phyloP scores from a whole-genome alignment of 441 rosid genomes.

The Rhodomyrtus psidioides region DNA sequence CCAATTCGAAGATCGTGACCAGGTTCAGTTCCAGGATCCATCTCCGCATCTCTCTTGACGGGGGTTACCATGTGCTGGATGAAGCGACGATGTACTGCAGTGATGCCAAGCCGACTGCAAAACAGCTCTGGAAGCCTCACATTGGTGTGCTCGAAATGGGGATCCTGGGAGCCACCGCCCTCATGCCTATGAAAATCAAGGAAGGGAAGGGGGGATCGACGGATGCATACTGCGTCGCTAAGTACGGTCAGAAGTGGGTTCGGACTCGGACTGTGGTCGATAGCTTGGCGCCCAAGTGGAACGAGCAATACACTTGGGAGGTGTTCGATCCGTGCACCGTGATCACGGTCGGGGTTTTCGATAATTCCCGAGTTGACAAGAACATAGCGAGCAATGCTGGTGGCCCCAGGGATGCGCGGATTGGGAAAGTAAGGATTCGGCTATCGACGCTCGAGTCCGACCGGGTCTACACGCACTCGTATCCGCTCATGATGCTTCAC shows the following conservation, averaged over 20 bases:
- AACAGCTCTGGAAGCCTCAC: conserved; percentile 38
- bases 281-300: conserved; percentile 38
- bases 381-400: conserved; percentile 7
- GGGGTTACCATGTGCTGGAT: conserved; percentile 49
- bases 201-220: conserved; percentile 30
- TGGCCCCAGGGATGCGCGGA: conserved; percentile 21
- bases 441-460: conserved; percentile 33
- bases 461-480: conserved; percentile 47
- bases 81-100: conserved; percentile 42
- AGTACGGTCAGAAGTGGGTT: conserved; percentile 50
- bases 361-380: conserved; percentile 24
- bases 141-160: conserved; percentile 46
- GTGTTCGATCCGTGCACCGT: conserved; percentile 55
- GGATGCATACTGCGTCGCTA: conserved; percentile 47
- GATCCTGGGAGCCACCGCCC: conserved; percentile 31
- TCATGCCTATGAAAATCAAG: conserved; percentile 32
- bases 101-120: conserved; percentile 38
- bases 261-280: conserved; percentile 45
- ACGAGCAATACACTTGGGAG: conserved; percentile 58
- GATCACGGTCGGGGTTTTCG: conserved; percentile 43
- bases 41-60: conserved; percentile 39
- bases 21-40: conserved; percentile 40
- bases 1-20: conserved; percentile 10
- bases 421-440: conserved; percentile 43
- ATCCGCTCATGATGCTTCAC: conserved; percentile 41